phyloP scores from a whole-genome alignment of 1,139 yeast genomes.

The Insectozyma bohioensis region DNA sequence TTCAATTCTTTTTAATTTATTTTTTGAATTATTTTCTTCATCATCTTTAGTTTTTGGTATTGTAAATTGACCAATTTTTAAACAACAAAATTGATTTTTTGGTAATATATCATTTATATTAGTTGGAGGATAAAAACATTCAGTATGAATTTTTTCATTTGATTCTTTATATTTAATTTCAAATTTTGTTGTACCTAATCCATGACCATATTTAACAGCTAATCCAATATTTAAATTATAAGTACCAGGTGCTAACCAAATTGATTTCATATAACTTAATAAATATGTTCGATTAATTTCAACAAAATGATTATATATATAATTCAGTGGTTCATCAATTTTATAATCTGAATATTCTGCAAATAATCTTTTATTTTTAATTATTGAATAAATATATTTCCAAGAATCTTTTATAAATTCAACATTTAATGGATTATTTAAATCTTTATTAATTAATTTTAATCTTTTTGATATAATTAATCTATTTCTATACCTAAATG shows the following conservation, averaged over 20 bases:
- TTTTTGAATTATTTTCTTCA: constrained; percentile 1
- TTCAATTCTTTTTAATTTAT: constrained; percentile 38
- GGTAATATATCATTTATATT: constrained; percentile 60
- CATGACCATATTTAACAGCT: constrained; percentile 52
- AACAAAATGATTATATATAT: constrained; percentile 44
- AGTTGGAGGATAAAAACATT: constrained; percentile 55
- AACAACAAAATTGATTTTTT: constrained; percentile 47
- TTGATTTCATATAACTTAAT: constrained; percentile 44
- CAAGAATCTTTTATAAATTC: constrained; percentile 51
- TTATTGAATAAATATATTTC: constrained; percentile 51
- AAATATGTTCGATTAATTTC: constrained; percentile 50
- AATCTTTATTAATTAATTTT: constrained; percentile 17
- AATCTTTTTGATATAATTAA: constrained; percentile 33
- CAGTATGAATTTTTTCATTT: constrained; percentile 21
- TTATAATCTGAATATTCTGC: constrained; percentile 53
- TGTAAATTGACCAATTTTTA: constrained; percentile 52
- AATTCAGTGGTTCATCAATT: constrained; percentile 51
- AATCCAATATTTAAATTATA: constrained; percentile 55
- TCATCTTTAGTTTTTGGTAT: constrained; percentile 17
- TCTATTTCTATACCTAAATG: constrained; percentile 39
- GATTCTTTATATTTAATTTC: constrained; percentile 36
- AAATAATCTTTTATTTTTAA: constrained; percentile 51
- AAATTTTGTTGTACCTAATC: constrained; percentile 60
- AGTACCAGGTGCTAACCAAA: constrained; percentile 52
- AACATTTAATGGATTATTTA: constrained; percentile 22